Evolutionary conservation across 768 basidiomycete genomes (phyloP).

Genomic region (Calocybe gangraenosa): DNA sequence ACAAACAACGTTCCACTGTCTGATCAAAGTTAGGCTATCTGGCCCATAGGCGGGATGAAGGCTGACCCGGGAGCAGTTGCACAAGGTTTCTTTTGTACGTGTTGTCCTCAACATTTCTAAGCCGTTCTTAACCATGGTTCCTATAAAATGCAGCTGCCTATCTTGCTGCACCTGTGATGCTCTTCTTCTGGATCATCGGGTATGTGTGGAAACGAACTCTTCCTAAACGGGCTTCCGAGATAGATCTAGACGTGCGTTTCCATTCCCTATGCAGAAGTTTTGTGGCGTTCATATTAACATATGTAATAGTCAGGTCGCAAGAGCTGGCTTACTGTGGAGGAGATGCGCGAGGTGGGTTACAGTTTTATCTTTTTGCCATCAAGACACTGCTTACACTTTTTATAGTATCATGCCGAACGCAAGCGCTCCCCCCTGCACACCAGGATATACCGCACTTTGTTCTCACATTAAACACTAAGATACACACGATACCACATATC

Average conservation of each 20-base stretch:
- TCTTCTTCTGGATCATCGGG: constrained; percentile 34
- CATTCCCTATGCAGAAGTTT: no score
- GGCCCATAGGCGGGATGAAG: constrained; percentile 35
- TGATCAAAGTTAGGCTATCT: constrained; percentile 27
- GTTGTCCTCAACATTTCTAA: neutral
- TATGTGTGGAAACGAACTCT: constrained; percentile 37
- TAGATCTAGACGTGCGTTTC: constrained; percentile 35
- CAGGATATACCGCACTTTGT: constrained; percentile 35
- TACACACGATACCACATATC: no score
- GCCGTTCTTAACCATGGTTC: neutral
- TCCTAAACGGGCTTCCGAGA: constrained; percentile 32
- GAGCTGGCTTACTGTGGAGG: constrained; percentile 41
- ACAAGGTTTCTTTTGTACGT: constrained; percentile 35
- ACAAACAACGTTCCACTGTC: neutral
- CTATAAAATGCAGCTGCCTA: constrained; percentile 26
- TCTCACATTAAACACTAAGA: constrained; percentile 32
- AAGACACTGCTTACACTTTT: neutral
- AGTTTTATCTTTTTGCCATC: neutral
- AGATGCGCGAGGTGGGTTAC: constrained; percentile 34
- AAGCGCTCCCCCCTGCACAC: constrained; percentile 29
- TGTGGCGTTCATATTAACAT: neutral
- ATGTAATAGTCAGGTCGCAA: constrained; percentile 34
- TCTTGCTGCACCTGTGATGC: constrained; percentile 37
- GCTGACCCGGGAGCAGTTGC: constrained; percentile 24
- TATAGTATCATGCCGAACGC: constrained; percentile 37